Base-by-base conservation (phyloP, 2,329 filamentous ascomycete species). In the Alternaria dauci region DNA sequence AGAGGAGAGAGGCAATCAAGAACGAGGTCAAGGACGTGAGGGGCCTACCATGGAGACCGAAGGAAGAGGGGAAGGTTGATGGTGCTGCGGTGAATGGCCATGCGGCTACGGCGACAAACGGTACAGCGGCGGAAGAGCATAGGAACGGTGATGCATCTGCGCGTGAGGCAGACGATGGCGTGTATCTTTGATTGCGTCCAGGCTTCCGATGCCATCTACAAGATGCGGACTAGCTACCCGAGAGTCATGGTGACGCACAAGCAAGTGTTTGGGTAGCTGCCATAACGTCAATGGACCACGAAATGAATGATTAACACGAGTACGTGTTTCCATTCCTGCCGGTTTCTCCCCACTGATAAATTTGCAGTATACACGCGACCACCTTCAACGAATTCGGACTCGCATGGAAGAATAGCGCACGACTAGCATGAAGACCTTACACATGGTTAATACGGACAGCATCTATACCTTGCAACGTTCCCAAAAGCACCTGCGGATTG, bases 1-100 rank as follows among this genome's bases (percentile, higher is more conserved):
- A 88, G 79, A 83, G 90, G 75, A 85, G 93, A 63, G 81, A 81
- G 55, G 76, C 92, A 51, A 81, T 93, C 62, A 86, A 84, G 66
- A 80, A 73, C 42, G 91, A 94, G 80, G 87, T 93, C 8, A 83
- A 86, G 68, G 86, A 88, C 76, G 80, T 74, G 8, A 69, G 87
- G 62, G 86, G 87, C 2, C 78, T 86, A 76, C 75, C 71, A 32
- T 89, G 86, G 86, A 78, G 78, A 76, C 68, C 69, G 5, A 60
- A 69, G 41, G 66, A 67, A 20, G 72, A 68, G 18, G 68, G 63
- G 36, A 60, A 63, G 41, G 47, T 23, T 25, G 38, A 42, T 41
- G 50, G 26, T 34, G 18, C 41, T 11, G 43, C 14, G 2, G 36
- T 38, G 8, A 59, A 51, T 9, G 44, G 57, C 28, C 36, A 12